Percentiles rank a stretch among this genome's conserved stretches.
Conservation (phyloP, 2,329 filamentous ascomycete genomes). For the Didymella pinodella region DNA sequence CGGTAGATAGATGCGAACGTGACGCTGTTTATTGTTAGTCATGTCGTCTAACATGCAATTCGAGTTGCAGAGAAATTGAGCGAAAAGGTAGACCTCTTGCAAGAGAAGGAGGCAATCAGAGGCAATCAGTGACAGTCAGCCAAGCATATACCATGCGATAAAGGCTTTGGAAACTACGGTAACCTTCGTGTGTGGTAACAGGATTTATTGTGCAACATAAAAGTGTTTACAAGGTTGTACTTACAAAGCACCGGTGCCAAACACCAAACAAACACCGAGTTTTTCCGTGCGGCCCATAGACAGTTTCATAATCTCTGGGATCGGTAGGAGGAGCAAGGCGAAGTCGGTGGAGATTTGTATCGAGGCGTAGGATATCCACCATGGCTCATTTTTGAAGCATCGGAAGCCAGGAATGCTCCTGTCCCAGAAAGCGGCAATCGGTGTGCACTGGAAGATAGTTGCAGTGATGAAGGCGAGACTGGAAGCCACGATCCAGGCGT, state of each 20-base stretch:
- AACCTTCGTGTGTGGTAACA: neutral
- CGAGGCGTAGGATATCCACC: conserved; percentile 38
- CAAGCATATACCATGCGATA: too few species aligned
- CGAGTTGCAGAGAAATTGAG: too few species aligned
- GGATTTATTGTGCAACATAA: neutral
- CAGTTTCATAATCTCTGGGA: conserved; percentile 29
- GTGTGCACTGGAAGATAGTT: conserved; percentile 47
- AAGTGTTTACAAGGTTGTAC: neutral
- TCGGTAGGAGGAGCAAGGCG: conserved; percentile 30
- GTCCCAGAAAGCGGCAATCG: conserved; percentile 44
- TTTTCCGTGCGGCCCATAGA: conserved; percentile 35
- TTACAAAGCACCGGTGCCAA: conserved; percentile 36
- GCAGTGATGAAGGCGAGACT: conserved; percentile 40
- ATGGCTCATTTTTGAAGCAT: conserved; percentile 42
- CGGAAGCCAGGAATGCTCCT: conserved; percentile 34
- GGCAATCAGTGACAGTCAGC: too few species aligned
- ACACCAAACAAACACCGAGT: conserved; percentile 32
- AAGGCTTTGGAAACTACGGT: too few species aligned
- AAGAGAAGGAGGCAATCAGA: too few species aligned
- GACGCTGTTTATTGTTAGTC: conserved; percentile 26
- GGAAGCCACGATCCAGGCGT: conserved; percentile 45
- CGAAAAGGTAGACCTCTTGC: too few species aligned
- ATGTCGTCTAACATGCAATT: neutral
- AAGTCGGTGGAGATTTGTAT: conserved; percentile 35
- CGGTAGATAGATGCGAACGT: conserved; percentile 38